Evolutionary conservation across 2,329 filamentous ascomycete species (phyloP), one percentile per base, ranked within the genome.

Genomic region (Xylariaceae sp.): DNA sequence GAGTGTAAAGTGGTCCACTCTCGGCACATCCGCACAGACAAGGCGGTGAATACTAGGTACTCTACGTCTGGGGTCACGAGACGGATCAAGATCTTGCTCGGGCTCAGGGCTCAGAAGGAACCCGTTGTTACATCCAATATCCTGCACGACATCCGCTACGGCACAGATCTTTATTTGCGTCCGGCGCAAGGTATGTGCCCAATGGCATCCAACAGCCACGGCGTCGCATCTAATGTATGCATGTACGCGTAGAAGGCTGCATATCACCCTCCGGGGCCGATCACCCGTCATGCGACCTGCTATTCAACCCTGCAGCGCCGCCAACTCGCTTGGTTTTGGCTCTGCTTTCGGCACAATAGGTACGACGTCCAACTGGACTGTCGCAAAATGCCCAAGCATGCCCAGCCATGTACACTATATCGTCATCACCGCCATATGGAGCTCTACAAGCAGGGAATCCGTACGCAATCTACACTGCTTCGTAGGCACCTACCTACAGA

Each of bases 251-350:
- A 40, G 37, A 41, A 41, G 22, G 41, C 42, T 50, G 49, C 49
- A 53, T 50, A 43, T 36, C 41, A 30, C 18, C 21, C 22, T 46
- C 26, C 46, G 44, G 46, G 37, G 49, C 41, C 41, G 41, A 43
- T 43, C 41, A 43, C 41, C 52, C 15, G 46, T 40, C 18, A 53
- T 55, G 52, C 41, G 43, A 55, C 49, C 45, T 40, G 18, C 26
- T 51, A 34, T 46, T 41, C 45, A 43, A 48, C 42, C 44, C 47
- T 34, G 10, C 29, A 3, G 13, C 2, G 32, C 32, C 44, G 50
- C 47, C 32, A 50, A 50, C 50, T 56, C 51, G 12, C 42, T 47
- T 50, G 47, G 50, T 53, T 50, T 56, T 45, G 40, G 47, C n/a
- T n/a, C n/a, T n/a, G n/a, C n/a, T 48, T 56, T 19, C 43, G 30